These are phyloP conservation scores for Macaranga tanarius DNA, from an alignment of 441 rosid genomes.

Conservation along the genomic window DNA sequence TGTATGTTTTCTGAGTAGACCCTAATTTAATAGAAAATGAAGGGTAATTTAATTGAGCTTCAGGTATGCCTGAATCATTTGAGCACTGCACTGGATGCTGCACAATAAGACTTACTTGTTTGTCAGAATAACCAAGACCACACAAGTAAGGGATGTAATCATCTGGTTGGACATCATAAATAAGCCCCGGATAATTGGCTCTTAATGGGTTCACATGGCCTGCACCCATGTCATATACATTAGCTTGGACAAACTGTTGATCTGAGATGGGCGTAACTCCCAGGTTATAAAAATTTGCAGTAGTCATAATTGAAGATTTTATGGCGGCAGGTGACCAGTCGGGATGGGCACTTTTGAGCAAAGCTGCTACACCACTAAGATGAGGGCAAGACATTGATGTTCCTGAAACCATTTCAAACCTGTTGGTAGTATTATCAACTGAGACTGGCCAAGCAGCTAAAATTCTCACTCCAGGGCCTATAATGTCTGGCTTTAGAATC, in stretches of 20 bases:
- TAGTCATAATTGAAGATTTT: constrained; percentile 53
- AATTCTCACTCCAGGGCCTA: constrained; percentile 40
- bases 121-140: constrained; percentile 43
- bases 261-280: constrained; percentile 20
- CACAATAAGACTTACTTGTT: constrained; percentile 30
- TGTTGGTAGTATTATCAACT: constrained; percentile 30
- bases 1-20: constrained; percentile 36
- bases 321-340: constrained; percentile 74
- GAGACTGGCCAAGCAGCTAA: constrained; percentile 53
- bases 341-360: constrained; percentile 65
- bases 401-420: constrained; percentile 71
- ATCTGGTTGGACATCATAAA: constrained; percentile 49
- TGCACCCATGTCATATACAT: constrained; percentile 43
- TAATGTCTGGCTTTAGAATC: constrained; percentile 44
- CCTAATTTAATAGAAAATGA: constrained; percentile 43
- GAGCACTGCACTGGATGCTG: constrained; percentile 35
- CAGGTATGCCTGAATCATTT: constrained; percentile 29
- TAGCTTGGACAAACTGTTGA: constrained; percentile 3
- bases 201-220: constrained; percentile 57
- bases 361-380: constrained; percentile 75
- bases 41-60: constrained; percentile 55
- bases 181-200: constrained; percentile 51
- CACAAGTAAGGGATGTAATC: constrained; percentile 61
- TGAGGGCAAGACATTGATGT: constrained; percentile 94
- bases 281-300: constrained; percentile 2